Evolutionary conservation across 2,329 filamentous ascomycete species (phyloP), one percentile per base, ranked within the genome.

Genomic region (Claviceps sorghi): DNA sequence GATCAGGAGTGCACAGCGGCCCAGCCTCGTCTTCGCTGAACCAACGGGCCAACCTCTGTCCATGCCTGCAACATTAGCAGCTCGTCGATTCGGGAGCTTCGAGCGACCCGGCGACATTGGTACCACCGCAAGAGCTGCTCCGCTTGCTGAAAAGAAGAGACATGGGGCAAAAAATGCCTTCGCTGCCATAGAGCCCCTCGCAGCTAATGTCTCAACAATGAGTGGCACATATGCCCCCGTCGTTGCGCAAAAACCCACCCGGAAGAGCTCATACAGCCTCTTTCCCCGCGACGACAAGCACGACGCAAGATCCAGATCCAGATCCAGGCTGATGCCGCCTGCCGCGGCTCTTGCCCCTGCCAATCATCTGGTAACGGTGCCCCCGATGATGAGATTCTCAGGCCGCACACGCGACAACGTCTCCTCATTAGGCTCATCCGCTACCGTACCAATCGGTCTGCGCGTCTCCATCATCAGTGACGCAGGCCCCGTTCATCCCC

Each of bases 401-500:
- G 69, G 72, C 17, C 15, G 36, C 29, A 46, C 1, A 5, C 36
- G 77, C 60, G 68, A 70, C 19, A 74, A 82, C 45, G 72, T 79
- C 54, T 81, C 80, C 6, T 87, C 83, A 1, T 71, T 80, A 43
- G 72, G 72, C 17, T 86, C 83, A 45, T 78, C 78, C 10, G 82
- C 82, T 26, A 86, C 82, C 0, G 82, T 87, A 11, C 82, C 86
- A 61, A 86, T 87, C 50, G 83, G 83, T 1, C 70, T 87, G 17
- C 77, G 83, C 11, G 71, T 87, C 52, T 86, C 83, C 29, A 79
- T 74, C 51, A 72, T 77, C 34, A 68, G 74, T 15, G 75, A 79
- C 56, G 72, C 78, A 55, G 65, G 68, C 1, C 67, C 58, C 8
- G 44, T 59, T 19, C 58, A 58, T 10, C 55, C 63, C 0, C 56